Base-by-base conservation (phyloP, 192 early-diverging fungal genomes). In the Gaertneriomyces sp. region DNA sequence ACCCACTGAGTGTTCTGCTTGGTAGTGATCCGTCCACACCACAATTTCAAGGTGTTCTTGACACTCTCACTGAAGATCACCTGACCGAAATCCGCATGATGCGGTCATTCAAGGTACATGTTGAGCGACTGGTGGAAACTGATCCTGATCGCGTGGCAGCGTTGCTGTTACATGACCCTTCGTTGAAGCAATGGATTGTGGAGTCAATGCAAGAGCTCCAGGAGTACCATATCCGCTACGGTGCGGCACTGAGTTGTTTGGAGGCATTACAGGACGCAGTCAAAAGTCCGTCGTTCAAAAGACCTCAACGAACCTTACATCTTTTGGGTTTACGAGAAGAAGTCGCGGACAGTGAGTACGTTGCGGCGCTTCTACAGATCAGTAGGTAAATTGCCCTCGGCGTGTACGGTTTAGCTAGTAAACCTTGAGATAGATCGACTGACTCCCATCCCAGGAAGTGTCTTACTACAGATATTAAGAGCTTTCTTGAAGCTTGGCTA, bases 1-100 rank as follows among this genome's bases (percentile, higher is more conserved):
- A 92, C 67, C 91, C 94, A 3, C 82, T 95, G 52, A 90, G 88
- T 66, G 74, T 92, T 7, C 74, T 93, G 9, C 60, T 67, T 12
- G 71, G 70, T 42, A 43, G 40, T 16, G 54, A 7, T 74, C 72
- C 68, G 42, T 56, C 53, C 55, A 63, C 77, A 19, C 40, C 59
- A 60, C 10, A 42, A 66, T 10, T 45, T 62, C 42, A 47, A 14
- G 8, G 39, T 10, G 42, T 78, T 72, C 61, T 57, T 68, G 42
- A 61, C 8, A 19, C 17, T 44, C 42, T 63, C 45, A 46, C 45
- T 12, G 17, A 57, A 55, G 38, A 60, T 47, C 44, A 61, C 51
- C 5, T 60, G 25, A 10, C 57, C 59, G n/a, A 57, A 45, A 47
- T 41, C 41, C 58, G 58, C 38, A 41, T 78, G 72, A 25, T 65